Conservation (phyloP, 352 stramenopile genomes). For the Pythium sp. region DNA sequence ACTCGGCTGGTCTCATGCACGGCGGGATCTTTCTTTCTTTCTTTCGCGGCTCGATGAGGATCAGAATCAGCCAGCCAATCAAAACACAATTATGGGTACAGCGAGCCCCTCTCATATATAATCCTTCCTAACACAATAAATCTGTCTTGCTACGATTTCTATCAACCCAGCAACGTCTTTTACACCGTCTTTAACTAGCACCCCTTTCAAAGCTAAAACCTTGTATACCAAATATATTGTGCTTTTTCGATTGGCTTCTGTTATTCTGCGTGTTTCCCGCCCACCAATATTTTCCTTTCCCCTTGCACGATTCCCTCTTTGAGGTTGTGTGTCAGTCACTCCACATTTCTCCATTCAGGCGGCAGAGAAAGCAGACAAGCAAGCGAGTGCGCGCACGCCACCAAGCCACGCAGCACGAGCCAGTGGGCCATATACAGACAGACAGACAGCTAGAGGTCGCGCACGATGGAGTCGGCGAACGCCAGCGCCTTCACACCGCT, state of each 20-base stretch:
- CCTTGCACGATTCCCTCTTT: background rate
- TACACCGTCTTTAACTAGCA: background rate
- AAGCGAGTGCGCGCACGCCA: background rate
- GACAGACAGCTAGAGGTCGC: background rate
- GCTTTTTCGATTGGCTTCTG: background rate
- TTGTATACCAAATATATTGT: background rate
- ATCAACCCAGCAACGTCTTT: background rate
- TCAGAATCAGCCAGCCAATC: conserved; percentile 10
- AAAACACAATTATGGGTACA: background rate
- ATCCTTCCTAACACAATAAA: background rate
- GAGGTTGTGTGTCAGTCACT: background rate
- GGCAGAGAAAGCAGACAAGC: conserved; percentile 4
- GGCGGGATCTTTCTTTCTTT: background rate
- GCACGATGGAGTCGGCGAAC: conserved; percentile 3
- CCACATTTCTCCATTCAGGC: background rate
- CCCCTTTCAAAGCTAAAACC: background rate
- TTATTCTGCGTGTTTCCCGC: background rate
- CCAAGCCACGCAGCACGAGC: background rate
- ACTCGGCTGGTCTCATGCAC: no score
- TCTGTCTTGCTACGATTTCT: background rate
- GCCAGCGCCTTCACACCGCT: conserved; percentile 6
- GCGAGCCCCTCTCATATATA: background rate
- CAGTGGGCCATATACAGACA: background rate
- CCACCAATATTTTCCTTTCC: background rate
- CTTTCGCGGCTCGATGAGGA: background rate